Percentiles rank a stretch among this genome's conserved stretches.
Conservation (phyloP, 148 eudicot species). For the Arctostaphylos glauca region DNA sequence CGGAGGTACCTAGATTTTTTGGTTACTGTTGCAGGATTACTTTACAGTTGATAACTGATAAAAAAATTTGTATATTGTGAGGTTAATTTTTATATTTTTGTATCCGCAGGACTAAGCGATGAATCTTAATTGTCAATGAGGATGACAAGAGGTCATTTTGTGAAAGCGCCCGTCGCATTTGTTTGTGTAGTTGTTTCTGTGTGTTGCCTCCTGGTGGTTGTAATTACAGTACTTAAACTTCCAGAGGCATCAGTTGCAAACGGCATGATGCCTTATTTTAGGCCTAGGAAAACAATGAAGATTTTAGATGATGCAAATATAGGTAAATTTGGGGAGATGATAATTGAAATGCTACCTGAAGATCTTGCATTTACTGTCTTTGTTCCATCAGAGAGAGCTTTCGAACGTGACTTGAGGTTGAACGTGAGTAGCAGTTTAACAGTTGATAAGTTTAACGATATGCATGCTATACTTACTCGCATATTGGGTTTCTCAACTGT, state of each 20-base stretch:
- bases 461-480: constrained; percentile 65
- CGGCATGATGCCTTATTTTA: constrained; percentile 4
- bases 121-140: constrained; percentile 16
- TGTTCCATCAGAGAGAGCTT: constrained; percentile 64
- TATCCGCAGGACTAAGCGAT: constrained; percentile 6
- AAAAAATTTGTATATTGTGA: neutral
- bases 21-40: neutral
- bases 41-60: neutral
- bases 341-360: constrained; percentile 70
- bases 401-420: constrained; percentile 56
- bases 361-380: constrained; percentile 82
- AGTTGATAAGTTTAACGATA: constrained; percentile 38
- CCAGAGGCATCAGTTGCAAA: constrained; percentile 35
- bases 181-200: constrained; percentile 35
- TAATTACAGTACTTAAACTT: constrained; percentile 44
- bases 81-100: neutral
- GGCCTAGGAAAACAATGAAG: constrained; percentile 11
- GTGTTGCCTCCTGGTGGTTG: constrained; percentile 41
- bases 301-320: constrained; percentile 14
- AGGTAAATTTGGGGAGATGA: constrained; percentile 61
- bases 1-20: neutral
- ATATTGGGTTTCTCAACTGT: constrained; percentile 73
- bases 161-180: constrained; percentile 34
- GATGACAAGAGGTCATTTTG: constrained; percentile 21
- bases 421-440: constrained; percentile 34